phyloP scores from a whole-genome alignment of 345 rosid species.

The Linum tenue region DNA sequence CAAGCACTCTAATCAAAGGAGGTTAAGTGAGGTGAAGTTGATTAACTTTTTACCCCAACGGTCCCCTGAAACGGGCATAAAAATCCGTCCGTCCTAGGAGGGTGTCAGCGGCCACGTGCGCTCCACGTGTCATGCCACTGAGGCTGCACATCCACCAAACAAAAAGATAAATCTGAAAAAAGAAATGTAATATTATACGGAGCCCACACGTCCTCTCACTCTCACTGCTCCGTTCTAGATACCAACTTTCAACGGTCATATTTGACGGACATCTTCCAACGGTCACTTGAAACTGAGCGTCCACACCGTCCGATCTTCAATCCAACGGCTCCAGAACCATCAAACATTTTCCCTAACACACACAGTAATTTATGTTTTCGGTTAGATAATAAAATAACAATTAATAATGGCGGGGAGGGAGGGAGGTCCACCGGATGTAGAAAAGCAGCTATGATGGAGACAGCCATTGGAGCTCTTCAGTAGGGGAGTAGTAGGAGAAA shows the following conservation, averaged over 20 bases:
- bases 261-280: constrained; percentile 82
- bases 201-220: not conserved
- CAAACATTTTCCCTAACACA: constrained; percentile 21
- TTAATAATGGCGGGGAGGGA: not conserved
- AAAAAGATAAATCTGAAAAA: not conserved
- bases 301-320: constrained; percentile 46
- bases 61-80: not conserved
- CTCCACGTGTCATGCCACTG: constrained; percentile 20
- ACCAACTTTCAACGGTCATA: constrained; percentile 69
- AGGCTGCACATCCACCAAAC: not conserved
- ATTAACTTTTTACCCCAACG: not conserved
- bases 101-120: constrained; percentile 6
- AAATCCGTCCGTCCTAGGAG: not conserved
- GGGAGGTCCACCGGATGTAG: constrained; percentile 20
- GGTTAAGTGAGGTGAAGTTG: not conserved
- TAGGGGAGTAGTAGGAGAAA: constrained; percentile 6
- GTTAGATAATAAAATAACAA: constrained; percentile 7
- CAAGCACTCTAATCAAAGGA: not conserved
- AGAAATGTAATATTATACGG: no score
- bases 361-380: constrained; percentile 14
- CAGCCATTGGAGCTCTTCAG: constrained; percentile 19
- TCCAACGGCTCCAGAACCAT: constrained; percentile 37
- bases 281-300: constrained; percentile 47
- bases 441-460: constrained; percentile 32
- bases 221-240: not conserved